Conservation (phyloP, 2,329 filamentous ascomycete species). For the Penicillium sp. region DNA sequence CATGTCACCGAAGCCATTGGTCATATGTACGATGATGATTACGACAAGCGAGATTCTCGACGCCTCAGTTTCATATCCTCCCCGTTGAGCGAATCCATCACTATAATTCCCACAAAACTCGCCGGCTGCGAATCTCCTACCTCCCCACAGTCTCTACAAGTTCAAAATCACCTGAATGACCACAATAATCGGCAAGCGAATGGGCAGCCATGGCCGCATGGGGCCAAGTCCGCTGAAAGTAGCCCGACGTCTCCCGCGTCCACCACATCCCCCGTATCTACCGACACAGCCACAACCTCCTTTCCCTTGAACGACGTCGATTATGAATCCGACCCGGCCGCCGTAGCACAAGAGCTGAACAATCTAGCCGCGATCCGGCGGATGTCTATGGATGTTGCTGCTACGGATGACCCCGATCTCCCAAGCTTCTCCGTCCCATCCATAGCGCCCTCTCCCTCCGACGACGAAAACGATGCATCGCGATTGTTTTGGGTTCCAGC, state of each 20-base stretch:
- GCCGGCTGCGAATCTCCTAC: constrained; percentile 23
- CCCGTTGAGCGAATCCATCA: constrained; percentile 38
- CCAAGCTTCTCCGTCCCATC: constrained; percentile 38
- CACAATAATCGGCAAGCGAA: no score
- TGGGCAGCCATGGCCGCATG: no score
- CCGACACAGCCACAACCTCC: constrained; percentile 51
- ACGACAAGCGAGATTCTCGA: constrained; percentile 53
- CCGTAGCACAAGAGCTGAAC: constrained; percentile 83
- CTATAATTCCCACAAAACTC: constrained; percentile 33
- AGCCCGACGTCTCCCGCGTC: no score
- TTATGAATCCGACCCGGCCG: constrained; percentile 80
- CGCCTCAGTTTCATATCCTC: constrained; percentile 66
- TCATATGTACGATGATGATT: constrained; percentile 74
- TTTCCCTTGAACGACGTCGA: constrained; percentile 74
- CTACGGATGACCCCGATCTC: constrained; percentile 50
- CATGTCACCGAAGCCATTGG: constrained; percentile 92
- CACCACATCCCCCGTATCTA: no score
- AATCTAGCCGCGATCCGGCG: constrained; percentile 82
- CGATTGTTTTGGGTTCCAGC: constrained; percentile 93
- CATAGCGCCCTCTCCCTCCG: constrained; percentile 37
- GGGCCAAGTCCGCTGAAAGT: no score
- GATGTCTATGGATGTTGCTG: constrained; percentile 86
- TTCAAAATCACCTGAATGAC: no score
- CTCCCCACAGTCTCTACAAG: no score
- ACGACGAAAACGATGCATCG: constrained; percentile 76